Evolutionary conservation across 2,329 filamentous ascomycete species (phyloP), one percentile per base, ranked within the genome.

Genomic region (Colletotrichum karsti): DNA sequence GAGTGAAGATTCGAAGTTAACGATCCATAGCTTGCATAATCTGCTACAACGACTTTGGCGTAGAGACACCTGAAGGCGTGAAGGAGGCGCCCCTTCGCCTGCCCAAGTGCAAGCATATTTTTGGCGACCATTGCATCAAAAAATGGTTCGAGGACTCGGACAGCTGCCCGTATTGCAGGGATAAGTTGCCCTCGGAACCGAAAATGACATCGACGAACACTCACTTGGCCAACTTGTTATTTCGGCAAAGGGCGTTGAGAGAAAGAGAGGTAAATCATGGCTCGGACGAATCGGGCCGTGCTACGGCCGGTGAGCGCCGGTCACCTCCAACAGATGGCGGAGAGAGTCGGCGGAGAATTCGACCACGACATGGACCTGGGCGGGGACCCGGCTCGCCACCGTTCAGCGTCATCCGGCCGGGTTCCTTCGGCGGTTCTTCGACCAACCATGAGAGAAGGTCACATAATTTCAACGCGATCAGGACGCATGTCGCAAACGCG

Each of bases 131-230:
- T 71, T 91, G 89, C 75, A 88, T 91, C 70, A 89, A 87, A 74
- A 90, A 88, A 71, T 91, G 89, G 89, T 84, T 91, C 44, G 82
- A 87, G 58, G 87, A 90, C 50, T 87, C 87, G 2, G 85, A 89
- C 71, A 89, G 82, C 61, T 91, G 89, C 71, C 89, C 89, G 0
- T 91, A 91, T 72, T 91, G 89, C 75, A 85, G 89, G 26, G 84
- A 88, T 69, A 89, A 89, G 72, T 79, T 91, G 24, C 86, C 83
- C 3, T 86, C 87, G 2, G 85, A 89, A 65, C 54, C 66, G 20
- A 46, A 54, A 26, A 48, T 69, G 22, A 59, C 46, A 9, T 69
- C 66, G 13, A 55, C 50, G 2, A 41, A 56, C 33, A 39, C 50
- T 5, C 26, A n/a, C 9, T 24, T 67, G 13, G 51, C 54, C 33